Base-by-base conservation (phyloP, 2,329 filamentous ascomycete species). In the Fusarium caatingaense region DNA sequence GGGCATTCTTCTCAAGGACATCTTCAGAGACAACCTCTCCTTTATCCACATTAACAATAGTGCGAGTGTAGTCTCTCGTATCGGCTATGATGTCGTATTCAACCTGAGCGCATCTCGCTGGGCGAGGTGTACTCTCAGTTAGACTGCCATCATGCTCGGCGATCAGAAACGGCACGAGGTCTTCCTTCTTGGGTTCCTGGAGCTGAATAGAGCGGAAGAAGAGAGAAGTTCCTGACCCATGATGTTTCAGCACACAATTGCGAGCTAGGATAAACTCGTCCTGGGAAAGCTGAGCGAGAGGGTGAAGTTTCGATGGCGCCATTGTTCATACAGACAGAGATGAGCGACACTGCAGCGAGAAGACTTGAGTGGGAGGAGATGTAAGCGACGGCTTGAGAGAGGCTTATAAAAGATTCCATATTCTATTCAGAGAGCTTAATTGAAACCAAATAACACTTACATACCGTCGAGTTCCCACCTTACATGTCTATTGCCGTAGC, bases 101-200 rank as follows among this genome's bases (percentile, higher is more conserved):
- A 59, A 87, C 82, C 69, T 81, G 80, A 40, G 84, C 79, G 58
- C 80, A 80, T 55, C 86, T 83, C 3, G 84, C 79, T 10, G 85
- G 78, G 21, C 83, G 80, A 49, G 80, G 23, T 10, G 49, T 53
- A 15, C 6, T 21, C 9, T 42, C 34, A 18, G 25, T 12, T 4
- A 53, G 49, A 42, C 34, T 41, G 4, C 34, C 32, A 7, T 21
- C 23, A 11, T 53, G 49, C n/a, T 53, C 32, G 8, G 49, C 49
- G 80, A 89, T 86, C 23, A 91, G 81, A 72, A 89, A 92, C 3
- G 83, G 83, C 9, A 89, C 75, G 10, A 90, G 82, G 40, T 87
- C 83, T 40, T 80, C 80, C 78, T 91, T 92, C 28, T 83, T 80
- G 2, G 89, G 89, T 69, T 92, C 89, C 44, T 89, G 81, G 9